Evolutionary conservation across 73 alveolate genomes (phyloP), one percentile per base, ranked within the genome.

Genomic region (Paramecium sexaurelia): DNA sequence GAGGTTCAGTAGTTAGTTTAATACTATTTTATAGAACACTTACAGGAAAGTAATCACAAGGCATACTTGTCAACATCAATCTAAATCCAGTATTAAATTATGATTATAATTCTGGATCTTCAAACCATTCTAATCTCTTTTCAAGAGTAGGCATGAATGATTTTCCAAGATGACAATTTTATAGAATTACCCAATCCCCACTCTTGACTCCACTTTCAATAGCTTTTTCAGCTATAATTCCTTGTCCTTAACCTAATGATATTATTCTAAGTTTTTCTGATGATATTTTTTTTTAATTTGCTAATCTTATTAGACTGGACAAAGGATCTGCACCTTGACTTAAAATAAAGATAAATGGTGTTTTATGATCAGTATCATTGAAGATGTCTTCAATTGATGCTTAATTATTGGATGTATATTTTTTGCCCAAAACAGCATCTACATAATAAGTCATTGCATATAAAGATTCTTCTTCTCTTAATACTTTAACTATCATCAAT

Each of bases 201-300:
- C 96, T 95, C 96, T 93, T 95, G 45, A 95, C 92, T 1, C 99
- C 99, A 68, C 94, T 93, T 33, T 97, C 99, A 39, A 99, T 97
- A 94, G 98, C 94, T 78, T 95, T 97, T 66, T 95, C 93, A 6
- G 99, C 99, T 92, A 94, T 95, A 36, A 82, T 92, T 24, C 99
- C 99, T 89, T 99, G 98, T 0, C 99, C 99, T 98, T 99, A 98
- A 47, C 99, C 99, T 35, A 99, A 96, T 29, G 99, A 96, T 51
- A 97, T 98, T 47, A 97, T 95, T 55, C 94, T 96, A 83, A 99
- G 95, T 93, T 94, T 98, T 41, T 97, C 99, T 17, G 43, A 41
- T 17, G 84, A 10, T 3, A 85, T 41, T 40, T 85, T 88, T 69
- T 29, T 88, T 39, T 27, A 29, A 36, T 69, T 39, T 19, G 94